Percentiles rank a stretch among this genome's conserved stretches.
These are phyloP conservation scores for Penicillium flavigenum DNA, from an alignment of 495 filamentous ascomycete genomes.

Conservation along the genomic window DNA sequence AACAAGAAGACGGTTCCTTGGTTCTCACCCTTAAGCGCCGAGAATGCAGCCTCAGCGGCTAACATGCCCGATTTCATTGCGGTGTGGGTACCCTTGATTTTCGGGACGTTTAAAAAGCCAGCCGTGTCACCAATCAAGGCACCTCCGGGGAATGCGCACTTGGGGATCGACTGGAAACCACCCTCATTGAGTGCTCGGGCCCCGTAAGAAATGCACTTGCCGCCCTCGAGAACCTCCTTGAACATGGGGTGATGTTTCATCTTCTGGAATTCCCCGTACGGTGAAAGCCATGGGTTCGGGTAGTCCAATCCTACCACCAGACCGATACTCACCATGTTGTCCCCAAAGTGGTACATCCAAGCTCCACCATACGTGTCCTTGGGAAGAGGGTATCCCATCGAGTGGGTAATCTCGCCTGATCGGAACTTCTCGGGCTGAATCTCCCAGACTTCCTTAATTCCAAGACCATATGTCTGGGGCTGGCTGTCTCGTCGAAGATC, in stretches of 20 bases:
- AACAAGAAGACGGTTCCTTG: slow-evolving; percentile 82
- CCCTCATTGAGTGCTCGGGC: slow-evolving; percentile 92
- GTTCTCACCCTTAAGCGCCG: slow-evolving; percentile 61
- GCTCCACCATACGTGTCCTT: slow-evolving; percentile 91
- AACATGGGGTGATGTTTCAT: slow-evolving; percentile 97
- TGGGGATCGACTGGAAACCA: slow-evolving; percentile 96
- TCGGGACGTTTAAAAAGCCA: slow-evolving; percentile 96
- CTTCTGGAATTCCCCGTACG: slow-evolving; percentile 97
- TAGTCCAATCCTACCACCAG: slow-evolving; percentile 96
- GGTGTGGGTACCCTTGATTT: slow-evolving; percentile 98
- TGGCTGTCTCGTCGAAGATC: slow-evolving; percentile 86
- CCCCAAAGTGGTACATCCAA: slow-evolving; percentile 99
- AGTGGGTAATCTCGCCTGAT: slow-evolving; percentile 81
- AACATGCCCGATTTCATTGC: slow-evolving; percentile 98
- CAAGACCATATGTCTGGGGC: slow-evolving; percentile 91
- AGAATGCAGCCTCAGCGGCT: slow-evolving; percentile 84
- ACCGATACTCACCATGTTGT: slow-evolving; percentile 92
- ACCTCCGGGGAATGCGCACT: slow-evolving; percentile 92
- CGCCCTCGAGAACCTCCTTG: slow-evolving; percentile 76
- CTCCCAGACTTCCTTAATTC: slow-evolving; percentile 97
- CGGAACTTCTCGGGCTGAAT: slow-evolving; percentile 89
- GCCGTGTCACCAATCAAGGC: slow-evolving; percentile 95
- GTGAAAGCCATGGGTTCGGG: slow-evolving; percentile 92
- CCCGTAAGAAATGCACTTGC: slow-evolving; percentile 96
- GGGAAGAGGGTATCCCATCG: slow-evolving; percentile 90